Conservation (phyloP, 257 asterid species). For the Penstemon davidsonii region DNA sequence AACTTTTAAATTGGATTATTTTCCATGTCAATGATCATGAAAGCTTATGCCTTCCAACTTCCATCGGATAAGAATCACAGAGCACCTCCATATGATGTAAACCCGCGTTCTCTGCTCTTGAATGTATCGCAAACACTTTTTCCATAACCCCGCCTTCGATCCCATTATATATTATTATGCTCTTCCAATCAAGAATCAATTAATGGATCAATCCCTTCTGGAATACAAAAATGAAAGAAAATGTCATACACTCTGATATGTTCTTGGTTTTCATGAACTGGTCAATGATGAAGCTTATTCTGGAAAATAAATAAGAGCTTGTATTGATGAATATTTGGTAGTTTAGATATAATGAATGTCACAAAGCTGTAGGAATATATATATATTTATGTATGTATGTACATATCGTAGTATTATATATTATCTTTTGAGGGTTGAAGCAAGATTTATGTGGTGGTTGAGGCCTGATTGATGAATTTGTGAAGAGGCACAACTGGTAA, state of each 20-base stretch:
- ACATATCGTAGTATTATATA: not conserved
- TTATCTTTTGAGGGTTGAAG: constrained; percentile 1
- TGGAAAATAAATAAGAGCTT: too few relatives aligned
- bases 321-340: not conserved
- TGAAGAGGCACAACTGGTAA: constrained; percentile 30
- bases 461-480: constrained; percentile 27
- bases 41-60: constrained; percentile 31
- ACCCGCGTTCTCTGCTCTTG: constrained; percentile 64
- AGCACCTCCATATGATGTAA: constrained; percentile 74
- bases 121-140: constrained; percentile 49
- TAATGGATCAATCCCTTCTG: not conserved
- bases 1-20: not conserved
- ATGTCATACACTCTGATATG: not conserved
- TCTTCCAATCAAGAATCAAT: not conserved
- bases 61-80: constrained; percentile 48
- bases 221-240: not conserved
- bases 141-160: constrained; percentile 39
- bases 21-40: constrained; percentile 3
- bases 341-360: not conserved
- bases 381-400: not conserved
- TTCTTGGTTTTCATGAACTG: not conserved
- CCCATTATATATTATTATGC: constrained; percentile 31
- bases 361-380: not conserved
- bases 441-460: constrained; percentile 30
- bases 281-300: too few relatives aligned